These are phyloP conservation scores for Penicillium janthinellum DNA, from an alignment of 2,329 filamentous ascomycete species.

Conservation along the genomic window DNA sequence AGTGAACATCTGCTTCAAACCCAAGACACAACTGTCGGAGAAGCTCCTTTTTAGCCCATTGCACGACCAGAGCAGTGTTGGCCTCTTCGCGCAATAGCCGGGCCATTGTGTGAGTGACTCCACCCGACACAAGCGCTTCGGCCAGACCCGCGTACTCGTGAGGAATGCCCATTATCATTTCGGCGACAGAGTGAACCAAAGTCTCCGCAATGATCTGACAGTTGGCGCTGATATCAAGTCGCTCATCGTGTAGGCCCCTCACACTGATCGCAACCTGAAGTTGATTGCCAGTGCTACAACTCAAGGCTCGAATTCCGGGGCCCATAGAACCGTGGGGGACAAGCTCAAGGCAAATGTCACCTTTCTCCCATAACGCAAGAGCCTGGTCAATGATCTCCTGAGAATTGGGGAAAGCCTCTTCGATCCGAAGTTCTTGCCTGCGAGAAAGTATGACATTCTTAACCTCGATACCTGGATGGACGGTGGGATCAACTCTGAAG, in stretches of 20 bases:
- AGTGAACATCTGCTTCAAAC: constrained; percentile 53
- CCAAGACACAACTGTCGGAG: constrained; percentile 53
- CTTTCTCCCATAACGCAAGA: constrained; percentile 37
- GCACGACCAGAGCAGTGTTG: constrained; percentile 42
- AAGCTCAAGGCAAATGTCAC: constrained; percentile 37
- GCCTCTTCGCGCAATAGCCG: constrained; percentile 38
- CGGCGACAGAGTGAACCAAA: constrained; percentile 40
- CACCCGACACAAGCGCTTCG: constrained; percentile 37
- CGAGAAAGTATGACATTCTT: constrained; percentile 46
- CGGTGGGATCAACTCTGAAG: constrained; percentile 43
- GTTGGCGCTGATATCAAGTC: constrained; percentile 38
- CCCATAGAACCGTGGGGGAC: constrained; percentile 36
- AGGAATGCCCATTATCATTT: constrained; percentile 38
- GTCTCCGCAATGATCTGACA: constrained; percentile 44
- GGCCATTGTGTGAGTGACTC: constrained; percentile 38
- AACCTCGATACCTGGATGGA: constrained; percentile 49
- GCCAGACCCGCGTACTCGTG: constrained; percentile 41
- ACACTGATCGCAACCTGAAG: constrained; percentile 38
- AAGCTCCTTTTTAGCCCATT: constrained; percentile 49
- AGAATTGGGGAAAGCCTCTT: constrained; percentile 50
- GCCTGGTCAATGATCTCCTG: constrained; percentile 38
- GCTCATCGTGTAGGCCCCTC: constrained; percentile 32
- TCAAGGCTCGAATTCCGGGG: constrained; percentile 40
- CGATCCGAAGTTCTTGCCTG: constrained; percentile 35
- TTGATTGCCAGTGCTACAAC: constrained; percentile 31